Evolutionary conservation across 2,329 filamentous ascomycete species (phyloP), one percentile per base, ranked within the genome.

Genomic region (Fusarium ramigenum): DNA sequence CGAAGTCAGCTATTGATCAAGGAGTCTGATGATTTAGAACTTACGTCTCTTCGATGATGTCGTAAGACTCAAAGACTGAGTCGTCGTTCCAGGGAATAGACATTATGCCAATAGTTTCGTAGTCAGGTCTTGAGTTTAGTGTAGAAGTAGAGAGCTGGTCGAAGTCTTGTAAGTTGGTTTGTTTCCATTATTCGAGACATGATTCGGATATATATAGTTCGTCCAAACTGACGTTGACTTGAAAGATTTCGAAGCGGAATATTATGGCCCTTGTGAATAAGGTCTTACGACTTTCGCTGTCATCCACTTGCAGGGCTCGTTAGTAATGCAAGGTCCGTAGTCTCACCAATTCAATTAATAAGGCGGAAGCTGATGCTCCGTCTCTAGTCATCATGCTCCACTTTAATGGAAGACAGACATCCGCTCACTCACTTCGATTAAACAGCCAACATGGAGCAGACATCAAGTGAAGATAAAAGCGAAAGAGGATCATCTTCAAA

Each of bases 61-160:
- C 19, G 42, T 72, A 77, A 1, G 74, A 63, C n/a, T 74, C 66
- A 44, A 76, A 77, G 12, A 75, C 49, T 21, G 73, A 69, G 3
- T 75, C 73, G 8, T 67, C 56, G 23, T 70, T 68, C 73, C 73
- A 77, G 0, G 66, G 73, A 15, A 53, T 56, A 11, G 40, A 40
- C 74, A 76, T 76, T n/a, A 10, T 61, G 46, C 14, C 5, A 8
- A 15, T 12, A 2, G 32, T n/a, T 4, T 4, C 2, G 19, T 8
- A 21, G 16, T 25, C 7, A 9, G 21, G 37, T 2, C 5, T 19
- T 19, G 23, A 4, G 3, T 21, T 21, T 12, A 46, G 25, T 32
- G 8, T 12, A 18, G 12, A 37, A 50, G 30, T 5, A 14, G 21
- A 16, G 23, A 19, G 3, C 15, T 18, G 16, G 12, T 28, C 42